phyloP scores from a whole-genome alignment of 306 rosid species.

The Cotoneaster glaucophyllus region DNA sequence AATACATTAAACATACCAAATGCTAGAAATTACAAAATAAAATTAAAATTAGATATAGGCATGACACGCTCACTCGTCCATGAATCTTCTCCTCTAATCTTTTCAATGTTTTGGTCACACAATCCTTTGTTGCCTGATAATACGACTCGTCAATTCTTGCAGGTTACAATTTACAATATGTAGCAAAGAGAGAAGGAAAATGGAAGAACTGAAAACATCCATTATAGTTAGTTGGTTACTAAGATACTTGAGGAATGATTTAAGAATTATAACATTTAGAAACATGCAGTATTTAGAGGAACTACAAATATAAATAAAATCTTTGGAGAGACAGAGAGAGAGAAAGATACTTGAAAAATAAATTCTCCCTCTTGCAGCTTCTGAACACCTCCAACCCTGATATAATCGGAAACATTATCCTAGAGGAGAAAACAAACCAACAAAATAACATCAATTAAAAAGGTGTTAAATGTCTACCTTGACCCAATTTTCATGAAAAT shows the following conservation, averaged over 20 bases:
- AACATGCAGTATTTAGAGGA: constrained; percentile 11
- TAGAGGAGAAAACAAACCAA: constrained; percentile 35
- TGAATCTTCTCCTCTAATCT: constrained; percentile 97
- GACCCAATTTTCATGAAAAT: constrained; percentile 11
- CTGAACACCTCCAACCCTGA: constrained; percentile 96
- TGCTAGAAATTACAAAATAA: neutral
- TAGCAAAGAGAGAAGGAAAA: neutral
- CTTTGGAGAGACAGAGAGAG: neutral
- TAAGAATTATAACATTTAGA: constrained; percentile 4
- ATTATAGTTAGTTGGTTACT: constrained; percentile 1
- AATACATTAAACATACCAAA: neutral
- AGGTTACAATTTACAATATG: neutral
- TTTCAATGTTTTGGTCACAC: constrained; percentile 97
- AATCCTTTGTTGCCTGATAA: constrained; percentile 94
- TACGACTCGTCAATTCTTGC: constrained; percentile 11
- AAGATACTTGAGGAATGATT: neutral
- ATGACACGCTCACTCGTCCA: constrained; percentile 63
- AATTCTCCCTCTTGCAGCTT: constrained; percentile 91
- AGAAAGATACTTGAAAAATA: constrained; percentile 78
- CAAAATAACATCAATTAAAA: constrained; percentile 23
- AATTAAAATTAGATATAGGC: neutral
- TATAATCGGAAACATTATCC: constrained; percentile 97
- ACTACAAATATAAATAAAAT: constrained; percentile 9
- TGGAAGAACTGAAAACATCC: neutral
- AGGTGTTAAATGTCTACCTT: constrained; percentile 17